Evolutionary conservation across 2,329 filamentous ascomycete genomes (phyloP), one percentile per base, ranked within the genome.

Genomic region (Rosellinia necatrix): DNA sequence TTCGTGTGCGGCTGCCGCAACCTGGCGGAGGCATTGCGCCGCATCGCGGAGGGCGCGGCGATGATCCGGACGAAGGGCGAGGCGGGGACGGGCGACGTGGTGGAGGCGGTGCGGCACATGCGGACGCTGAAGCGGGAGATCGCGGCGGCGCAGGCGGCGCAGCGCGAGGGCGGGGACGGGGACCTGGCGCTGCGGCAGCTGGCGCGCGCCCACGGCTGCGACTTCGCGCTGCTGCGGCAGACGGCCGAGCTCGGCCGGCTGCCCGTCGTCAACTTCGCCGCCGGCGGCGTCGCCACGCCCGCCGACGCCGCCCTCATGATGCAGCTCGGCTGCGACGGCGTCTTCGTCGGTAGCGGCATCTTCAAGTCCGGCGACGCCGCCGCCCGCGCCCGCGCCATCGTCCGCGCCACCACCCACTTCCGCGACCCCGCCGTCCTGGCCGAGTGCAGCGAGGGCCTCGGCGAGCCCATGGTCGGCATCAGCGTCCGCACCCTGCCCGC

Each of bases 31-130:
- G 94, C 94, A 13, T 84, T 99, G 53, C 84, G 94, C 61, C 84
- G 94, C 61, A 92, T 99, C 70, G 84, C 86, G 61, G 94, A 97
- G 78, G 94, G 94, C 62, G 94, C 94, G 8, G 93, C 93, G 69
- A 97, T 99, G 93, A 97, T 99, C 77, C 88, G 94, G 68, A 99
- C 94, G 63, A 99, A 97, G 81, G 94, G 94, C 63, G 94, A 99
- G 78, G 94, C 94, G 32, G 94, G 94, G 61, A 97, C 94, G 1
- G 94, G 94, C 61, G 94, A 99, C 72, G 91, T 99, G 49, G 90
- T 97, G 68, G 93, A 97, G 80, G 94, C 94, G 17, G 93, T 97
- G 44, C 87, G 89, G 71, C 94, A 99, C 82, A 96, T 97, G 85
- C 90, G 94, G 71, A 91, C 90, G 9, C 89, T 97, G 62, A 94